phyloP scores from a whole-genome alignment of 306 rosid species.

The Acacia crassicarpa region DNA sequence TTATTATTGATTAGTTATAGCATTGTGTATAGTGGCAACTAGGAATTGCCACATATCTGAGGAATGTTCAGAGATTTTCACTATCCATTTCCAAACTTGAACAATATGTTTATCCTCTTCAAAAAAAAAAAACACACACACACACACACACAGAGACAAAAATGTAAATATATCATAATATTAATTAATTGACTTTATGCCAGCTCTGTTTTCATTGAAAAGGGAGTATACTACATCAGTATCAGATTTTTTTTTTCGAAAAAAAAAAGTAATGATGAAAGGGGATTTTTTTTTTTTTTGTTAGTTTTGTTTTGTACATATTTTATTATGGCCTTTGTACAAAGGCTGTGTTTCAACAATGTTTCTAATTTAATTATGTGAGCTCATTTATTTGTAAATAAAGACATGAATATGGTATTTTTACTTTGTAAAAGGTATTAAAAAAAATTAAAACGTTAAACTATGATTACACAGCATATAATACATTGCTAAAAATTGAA shows the following conservation, averaged over 20 bases:
- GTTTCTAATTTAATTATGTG: background rate
- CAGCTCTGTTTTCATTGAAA: background rate
- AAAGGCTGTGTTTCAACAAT: background rate
- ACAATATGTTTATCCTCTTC: background rate
- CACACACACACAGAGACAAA: background rate
- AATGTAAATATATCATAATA: slow-evolving; percentile 8
- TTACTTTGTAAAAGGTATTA: background rate
- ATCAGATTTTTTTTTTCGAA: background rate
- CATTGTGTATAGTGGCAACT: slow-evolving; percentile 13
- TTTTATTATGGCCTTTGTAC: background rate
- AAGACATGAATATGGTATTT: background rate
- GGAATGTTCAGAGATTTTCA: background rate
- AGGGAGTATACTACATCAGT: background rate
- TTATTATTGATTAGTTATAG: slow-evolving; percentile 41
- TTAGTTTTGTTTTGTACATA: background rate
- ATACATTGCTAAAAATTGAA: background rate
- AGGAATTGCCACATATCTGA: background rate
- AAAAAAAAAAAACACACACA: too few species aligned
- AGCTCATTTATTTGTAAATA: background rate
- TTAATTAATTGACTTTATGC: background rate
- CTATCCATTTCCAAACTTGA: background rate
- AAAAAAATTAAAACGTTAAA: background rate
- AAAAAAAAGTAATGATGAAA: background rate
- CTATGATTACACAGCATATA: background rate
- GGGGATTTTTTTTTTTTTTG: background rate